phyloP scores from a whole-genome alignment of 257 asterid genomes.

The Fraxinus pennsylvanica region DNA sequence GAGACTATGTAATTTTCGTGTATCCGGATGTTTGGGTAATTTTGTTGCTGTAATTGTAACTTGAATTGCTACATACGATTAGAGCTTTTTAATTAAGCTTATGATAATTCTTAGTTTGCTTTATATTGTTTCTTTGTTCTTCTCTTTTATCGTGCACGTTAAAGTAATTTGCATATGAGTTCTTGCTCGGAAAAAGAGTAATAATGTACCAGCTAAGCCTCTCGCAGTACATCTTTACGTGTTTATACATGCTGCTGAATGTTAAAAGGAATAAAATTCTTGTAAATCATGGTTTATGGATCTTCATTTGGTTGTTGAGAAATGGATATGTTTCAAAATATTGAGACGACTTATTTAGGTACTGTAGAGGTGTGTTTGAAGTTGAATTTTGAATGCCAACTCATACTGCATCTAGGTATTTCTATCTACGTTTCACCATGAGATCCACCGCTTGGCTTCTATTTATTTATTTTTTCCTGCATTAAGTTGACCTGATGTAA shows the following conservation, averaged over 20 bases:
- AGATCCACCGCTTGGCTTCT: neutral
- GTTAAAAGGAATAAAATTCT: constrained; percentile 5
- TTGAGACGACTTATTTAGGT: constrained; percentile 4
- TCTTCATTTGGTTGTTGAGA: neutral
- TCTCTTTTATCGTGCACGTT: constrained; percentile 4
- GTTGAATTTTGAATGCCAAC: neutral
- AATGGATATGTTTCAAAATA: neutral
- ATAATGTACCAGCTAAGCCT: neutral
- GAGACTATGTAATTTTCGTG: constrained; percentile 19
- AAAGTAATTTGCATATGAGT: constrained; percentile 2
- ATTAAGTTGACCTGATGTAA: neutral
- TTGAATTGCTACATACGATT: constrained; percentile 9
- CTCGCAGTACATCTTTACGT: neutral
- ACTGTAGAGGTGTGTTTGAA: constrained; percentile 5
- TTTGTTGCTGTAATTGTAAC: constrained; percentile 7
- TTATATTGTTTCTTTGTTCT: constrained; percentile 1
- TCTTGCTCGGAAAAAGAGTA: constrained; percentile 7
- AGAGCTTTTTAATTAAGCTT: constrained; percentile 13
- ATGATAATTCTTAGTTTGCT: constrained; percentile 18
- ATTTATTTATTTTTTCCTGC: neutral
- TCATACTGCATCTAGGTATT: neutral
- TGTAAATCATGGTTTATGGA: constrained; percentile 18
- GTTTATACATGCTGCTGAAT: constrained; percentile 15
- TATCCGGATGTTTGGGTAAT: neutral
- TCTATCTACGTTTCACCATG: constrained; percentile 1